Evolutionary conservation across 2,329 filamentous ascomycete genomes (phyloP).

Genomic region (Ceratocystiopsis brevicomis): DNA sequence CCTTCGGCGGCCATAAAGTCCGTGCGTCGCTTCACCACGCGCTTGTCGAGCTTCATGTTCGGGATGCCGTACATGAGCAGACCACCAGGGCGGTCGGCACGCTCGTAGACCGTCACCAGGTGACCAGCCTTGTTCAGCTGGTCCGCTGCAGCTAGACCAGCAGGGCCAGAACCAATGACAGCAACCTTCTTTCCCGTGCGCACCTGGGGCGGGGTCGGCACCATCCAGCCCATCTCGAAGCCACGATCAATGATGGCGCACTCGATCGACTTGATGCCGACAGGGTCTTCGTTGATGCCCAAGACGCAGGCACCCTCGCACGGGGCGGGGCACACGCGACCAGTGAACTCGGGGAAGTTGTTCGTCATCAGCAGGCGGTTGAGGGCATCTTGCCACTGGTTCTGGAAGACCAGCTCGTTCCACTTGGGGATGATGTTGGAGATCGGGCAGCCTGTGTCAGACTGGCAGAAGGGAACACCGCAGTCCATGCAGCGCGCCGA

Average conservation of each 20-base stretch:
- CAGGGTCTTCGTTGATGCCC: conserved; percentile 90
- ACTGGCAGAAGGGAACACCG: conserved; percentile 95
- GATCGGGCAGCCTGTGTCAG: conserved; percentile 86
- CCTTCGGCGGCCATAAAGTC: conserved; percentile 90
- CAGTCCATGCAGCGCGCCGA: conserved; percentile 97
- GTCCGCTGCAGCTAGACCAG: conserved; percentile 77
- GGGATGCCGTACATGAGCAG: conserved; percentile 96
- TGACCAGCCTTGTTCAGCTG: conserved; percentile 91
- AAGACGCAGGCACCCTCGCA: conserved; percentile 93
- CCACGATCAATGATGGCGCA: conserved; percentile 95
- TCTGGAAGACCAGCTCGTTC: conserved; percentile 64
- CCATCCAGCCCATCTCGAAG: conserved; percentile 97
- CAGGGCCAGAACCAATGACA: conserved; percentile 78
- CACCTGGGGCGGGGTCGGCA: conserved; percentile 56
- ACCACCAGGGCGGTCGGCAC: conserved; percentile 75
- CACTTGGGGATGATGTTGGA: conserved; percentile 96
- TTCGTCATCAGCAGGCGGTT: conserved; percentile 90
- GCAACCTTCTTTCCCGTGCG: conserved; percentile 80
- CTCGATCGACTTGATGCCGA: conserved; percentile 96
- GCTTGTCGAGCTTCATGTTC: conserved; percentile 99
- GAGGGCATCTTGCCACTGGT: conserved; percentile 78
- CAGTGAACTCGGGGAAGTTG: conserved; percentile 96
- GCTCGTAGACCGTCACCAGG: conserved; percentile 76
- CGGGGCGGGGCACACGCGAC: conserved; percentile 87
- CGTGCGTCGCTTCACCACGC: conserved; percentile 83